Percentiles rank a stretch among this genome's conserved stretches.
phyloP scores from a whole-genome alignment of 2,329 filamentous ascomycete species.

The Fusarium sp. region DNA sequence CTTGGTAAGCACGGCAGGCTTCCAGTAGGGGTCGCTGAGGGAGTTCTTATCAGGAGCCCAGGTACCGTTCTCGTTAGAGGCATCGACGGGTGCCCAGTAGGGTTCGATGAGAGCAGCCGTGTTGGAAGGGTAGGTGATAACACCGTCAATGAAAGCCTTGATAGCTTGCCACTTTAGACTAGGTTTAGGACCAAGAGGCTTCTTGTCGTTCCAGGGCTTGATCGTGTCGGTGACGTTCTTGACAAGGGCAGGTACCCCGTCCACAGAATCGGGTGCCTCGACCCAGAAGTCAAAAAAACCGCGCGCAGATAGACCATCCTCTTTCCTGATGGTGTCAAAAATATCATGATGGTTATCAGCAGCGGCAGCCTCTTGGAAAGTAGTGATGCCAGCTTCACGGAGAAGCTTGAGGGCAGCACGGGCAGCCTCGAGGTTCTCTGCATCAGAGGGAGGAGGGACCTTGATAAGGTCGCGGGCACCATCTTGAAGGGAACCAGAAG shows the following conservation, averaged over 20 bases:
- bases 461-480: constrained; percentile 32
- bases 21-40: constrained; percentile 47
- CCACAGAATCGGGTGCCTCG: constrained; percentile 37
- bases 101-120: constrained; percentile 47
- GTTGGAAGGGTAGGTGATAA: constrained; percentile 47
- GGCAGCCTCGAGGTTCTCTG: constrained; percentile 39
- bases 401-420: constrained; percentile 45
- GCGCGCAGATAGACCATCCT: constrained; percentile 38
- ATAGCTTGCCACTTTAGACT: constrained; percentile 47
- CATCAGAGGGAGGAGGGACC: constrained; percentile 33
- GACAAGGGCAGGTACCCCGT: constrained; percentile 24
- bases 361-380: constrained; percentile 46
- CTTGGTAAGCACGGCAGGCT: constrained; percentile 37
- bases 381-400: constrained; percentile 45
- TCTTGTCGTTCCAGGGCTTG: constrained; percentile 26
- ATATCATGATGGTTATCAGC: constrained; percentile 13
- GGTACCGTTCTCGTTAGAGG: constrained; percentile 22
- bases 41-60: constrained; percentile 40
- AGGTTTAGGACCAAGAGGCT: constrained; percentile 29
- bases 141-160: constrained; percentile 47
- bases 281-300: constrained; percentile 47
- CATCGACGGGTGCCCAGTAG: constrained; percentile 39
- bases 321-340: constrained; percentile 40
- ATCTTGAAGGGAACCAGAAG: constrained; percentile 44
- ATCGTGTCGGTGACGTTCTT: constrained; percentile 22